phyloP scores from a whole-genome alignment of 805 yeast genomes.

The Lipomyces yamanashiensis region DNA sequence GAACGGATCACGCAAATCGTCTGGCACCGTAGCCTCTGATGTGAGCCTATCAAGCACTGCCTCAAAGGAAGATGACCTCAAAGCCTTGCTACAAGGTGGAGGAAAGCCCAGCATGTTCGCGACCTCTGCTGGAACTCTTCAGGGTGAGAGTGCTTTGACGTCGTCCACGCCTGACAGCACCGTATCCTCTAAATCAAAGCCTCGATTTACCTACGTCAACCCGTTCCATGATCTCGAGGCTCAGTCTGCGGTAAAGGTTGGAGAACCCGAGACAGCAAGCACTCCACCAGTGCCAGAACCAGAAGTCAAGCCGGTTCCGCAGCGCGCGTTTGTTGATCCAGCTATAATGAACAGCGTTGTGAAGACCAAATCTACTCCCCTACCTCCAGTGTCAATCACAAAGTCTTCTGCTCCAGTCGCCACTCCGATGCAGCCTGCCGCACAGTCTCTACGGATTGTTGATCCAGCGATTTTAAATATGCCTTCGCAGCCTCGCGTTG shows the following conservation, averaged over 20 bases:
- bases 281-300: slow-evolving; percentile 4
- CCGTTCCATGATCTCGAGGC: slow-evolving; percentile 32
- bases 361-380: not conserved
- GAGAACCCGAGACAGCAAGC: slow-evolving; percentile 3
- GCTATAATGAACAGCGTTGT: not conserved
- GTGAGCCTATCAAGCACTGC: not conserved
- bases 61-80: slow-evolving; percentile 13
- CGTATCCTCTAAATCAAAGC: slow-evolving; percentile 4
- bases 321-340: not conserved
- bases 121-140: not conserved
- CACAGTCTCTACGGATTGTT: not conserved
- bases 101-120: not conserved
- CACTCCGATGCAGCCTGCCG: slow-evolving; percentile 1
- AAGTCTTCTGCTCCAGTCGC: not conserved
- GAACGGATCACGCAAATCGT: not conserved
- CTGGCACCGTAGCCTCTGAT: not conserved
- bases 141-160: not conserved
- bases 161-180: not conserved
- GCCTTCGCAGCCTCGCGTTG: not conserved
- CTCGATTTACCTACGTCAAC: slow-evolving; percentile 30
- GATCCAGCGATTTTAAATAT: slow-evolving; percentile 2
- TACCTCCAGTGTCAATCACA: too few relatives aligned
- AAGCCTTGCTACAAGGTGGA: slow-evolving; percentile 6
- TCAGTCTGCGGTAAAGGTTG: not conserved
- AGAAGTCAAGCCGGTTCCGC: not conserved